Evolutionary conservation across 2,329 filamentous ascomycete species (phyloP), one percentile per base, ranked within the genome.

Genomic region (Chrysosphaeria jannelii): DNA sequence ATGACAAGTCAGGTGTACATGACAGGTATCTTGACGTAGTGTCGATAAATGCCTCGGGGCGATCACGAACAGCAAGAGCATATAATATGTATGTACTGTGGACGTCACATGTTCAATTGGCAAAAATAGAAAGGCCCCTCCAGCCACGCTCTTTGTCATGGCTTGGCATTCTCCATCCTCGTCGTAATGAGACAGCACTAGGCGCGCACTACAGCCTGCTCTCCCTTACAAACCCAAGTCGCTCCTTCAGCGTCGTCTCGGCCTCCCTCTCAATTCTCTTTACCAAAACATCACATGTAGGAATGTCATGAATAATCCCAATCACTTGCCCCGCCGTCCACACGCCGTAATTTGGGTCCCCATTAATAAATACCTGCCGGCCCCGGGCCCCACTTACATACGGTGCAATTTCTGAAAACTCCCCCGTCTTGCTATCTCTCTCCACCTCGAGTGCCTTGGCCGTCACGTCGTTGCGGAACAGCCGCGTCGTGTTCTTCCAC

Each of bases 301-400:
- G 71, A 25, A 79, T 72, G 35, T 85, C 74, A 34, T 81, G 63
- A 30, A 85, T 85, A 26, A 85, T 42, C 5, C 74, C 74, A 33
- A 97, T 90, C 33, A 93, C 81, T 42, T 91, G 81, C 8, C 85
- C 85, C 6, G 81, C 78, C 11, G 85, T 93, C 85, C 85, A 97
- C 19, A 79, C 79, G 25, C 85, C 85, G 40, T 62, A 75, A 37
- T 97, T 71, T 25, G 72, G 60, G 39, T 97, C 85, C 10, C 85
- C 85, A 29, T 79, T 89, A 32, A 79, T 39, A 44, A 91, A 93
- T 5, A 93, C 85, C 50, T 91, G 59, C 30, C 74, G 59, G 15
- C 85, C 85, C 31, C 85, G 57, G 58, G 89, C 72, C 5, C 85
- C 85, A 40, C 72, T 89, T 15, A 97, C 75, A 35, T 62, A 70